Base-by-base conservation (phyloP, 2,329 filamentous ascomycete species). In the Fusarium siculi region DNA sequence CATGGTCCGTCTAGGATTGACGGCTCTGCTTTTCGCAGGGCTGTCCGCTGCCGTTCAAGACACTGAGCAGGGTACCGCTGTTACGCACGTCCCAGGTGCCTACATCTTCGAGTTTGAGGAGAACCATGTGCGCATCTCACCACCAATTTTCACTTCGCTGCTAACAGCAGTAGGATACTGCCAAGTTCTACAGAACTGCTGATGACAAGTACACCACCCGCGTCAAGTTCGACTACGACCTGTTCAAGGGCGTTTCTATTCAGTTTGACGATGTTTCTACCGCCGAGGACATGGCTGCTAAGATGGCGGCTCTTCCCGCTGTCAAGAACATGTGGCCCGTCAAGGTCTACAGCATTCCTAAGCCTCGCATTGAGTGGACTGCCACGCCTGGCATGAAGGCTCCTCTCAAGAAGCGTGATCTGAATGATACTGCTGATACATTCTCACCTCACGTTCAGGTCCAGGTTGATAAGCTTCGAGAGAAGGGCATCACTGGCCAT, bases 181-280 rank as follows among this genome's bases (percentile, higher is more conserved):
- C 80, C 16, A 56, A 39, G 9, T 71, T 71, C 8, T 71, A 71
- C 52, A 57, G 36, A 18, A 49, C 60, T 25, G 63, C 67, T 18
- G 44, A 63, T 15, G 43, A 36, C 36, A 44, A 71, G 32, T 71
- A 43, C 11, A 71, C 50, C 2, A 71, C 68, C 28, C 85, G 85
- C 57, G 83, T 86, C 82, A 84, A 84, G 59, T 82, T 88, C 57
- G 81, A 86, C 57, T 87, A 83, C 68, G 81, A 84, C 68, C 80
- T 89, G n/a, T 89, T 89, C 83, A 87, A 85, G 77, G 87, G 87
- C 50, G 84, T 83, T 8, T 88, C 87, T 2, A 84, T 89, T 67
- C 83, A 87, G 74, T 84, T 89, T 76, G 80, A 86, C 61, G 82
- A 88, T 73, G 59, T 82, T 43, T 78, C 82, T 23, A 82, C 80